Base-by-base conservation (phyloP, 2,329 filamentous ascomycete genomes). In the Acephala macrosclerotiorum region DNA sequence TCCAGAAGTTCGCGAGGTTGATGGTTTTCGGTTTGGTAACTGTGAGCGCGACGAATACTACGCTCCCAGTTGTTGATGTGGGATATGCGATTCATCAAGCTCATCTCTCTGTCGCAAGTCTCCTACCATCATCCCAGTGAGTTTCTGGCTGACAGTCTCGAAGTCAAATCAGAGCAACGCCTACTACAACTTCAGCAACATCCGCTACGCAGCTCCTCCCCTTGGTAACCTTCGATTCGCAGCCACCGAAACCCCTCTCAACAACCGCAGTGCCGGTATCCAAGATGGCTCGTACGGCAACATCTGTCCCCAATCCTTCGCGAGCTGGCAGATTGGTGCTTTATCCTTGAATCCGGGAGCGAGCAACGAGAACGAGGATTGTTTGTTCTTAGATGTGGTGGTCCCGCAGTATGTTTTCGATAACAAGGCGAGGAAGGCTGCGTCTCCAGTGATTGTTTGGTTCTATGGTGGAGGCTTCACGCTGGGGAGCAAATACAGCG, bases 361-460 rank as follows among this genome's bases (percentile, higher is more conserved):
- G 12, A 58, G 49, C 58, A 61, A 51, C 60, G 38, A 42, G n/a
- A 57, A 45, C 26, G 18, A 42, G 38, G 4, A 83, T 65, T 84
- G 82, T 64, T 72, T 80, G 14, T 83, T 81, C 66, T 69, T 84
- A 11, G 82, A 83, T 64, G 77, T 84, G 3, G 75, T 77, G 58
- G 78, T 79, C 4, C 81, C 82, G 22, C 25, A 55, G 29, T 29
- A 35, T 33, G 51, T 55, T 20, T 55, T 26, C 29, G 51, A 55
- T 20, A 40, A n/a, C 22, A 47, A 29, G 26, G 36, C 57, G 6
- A 29, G 9, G 14, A 45, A 35, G 25, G 20, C 7, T 25, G 12
- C 36, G 5, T 25, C 26, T 63, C 66, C 82, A 0, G 81, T 84
- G 0, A 64, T 83, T 2, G 78, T 83, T 9, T 83, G 79, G 79